phyloP scores from a whole-genome alignment of 2,329 filamentous ascomycete genomes.

The Bertia moriformis region DNA sequence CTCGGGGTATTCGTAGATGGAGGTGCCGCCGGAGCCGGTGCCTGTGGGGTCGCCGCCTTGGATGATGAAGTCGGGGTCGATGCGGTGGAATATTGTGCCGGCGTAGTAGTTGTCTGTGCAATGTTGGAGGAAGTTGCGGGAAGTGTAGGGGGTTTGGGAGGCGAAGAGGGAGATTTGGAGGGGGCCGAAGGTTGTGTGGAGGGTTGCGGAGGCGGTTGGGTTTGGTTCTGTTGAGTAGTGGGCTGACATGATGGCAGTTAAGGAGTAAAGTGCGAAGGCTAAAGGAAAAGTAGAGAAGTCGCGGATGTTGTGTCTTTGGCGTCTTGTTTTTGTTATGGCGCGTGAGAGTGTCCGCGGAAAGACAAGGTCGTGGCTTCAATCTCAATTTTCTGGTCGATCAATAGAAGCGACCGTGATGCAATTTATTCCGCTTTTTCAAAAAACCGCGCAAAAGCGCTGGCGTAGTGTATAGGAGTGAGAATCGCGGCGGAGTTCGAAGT shows the following conservation, averaged over 20 bases:
- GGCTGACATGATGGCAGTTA: not conserved
- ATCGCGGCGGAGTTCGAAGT: no score
- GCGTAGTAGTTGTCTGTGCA: slow-evolving; percentile 57
- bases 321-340: no score
- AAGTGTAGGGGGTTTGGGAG: slow-evolving; percentile 50
- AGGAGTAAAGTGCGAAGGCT: not conserved
- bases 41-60: slow-evolving; percentile 56
- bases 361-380: no score
- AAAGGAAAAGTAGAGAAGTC: no score
- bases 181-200: slow-evolving; percentile 50
- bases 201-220: slow-evolving; percentile 5
- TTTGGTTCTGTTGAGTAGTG: not conserved
- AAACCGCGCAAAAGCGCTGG: no score
- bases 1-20: slow-evolving; percentile 43
- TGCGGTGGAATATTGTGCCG: slow-evolving; percentile 51
- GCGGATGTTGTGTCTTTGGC: no score
- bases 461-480: no score
- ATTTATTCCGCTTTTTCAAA: no score
- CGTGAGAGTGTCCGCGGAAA: no score
- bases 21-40: slow-evolving; percentile 47
- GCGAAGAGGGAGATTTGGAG: slow-evolving; percentile 53
- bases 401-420: no score
- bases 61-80: slow-evolving; percentile 51
- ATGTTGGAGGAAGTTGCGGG: slow-evolving; percentile 56
- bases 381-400: no score